Evolutionary conservation across 169 alveolate species (phyloP), one percentile per base, ranked within the genome.

Genomic region (Cryptosporidium andersoni): DNA sequence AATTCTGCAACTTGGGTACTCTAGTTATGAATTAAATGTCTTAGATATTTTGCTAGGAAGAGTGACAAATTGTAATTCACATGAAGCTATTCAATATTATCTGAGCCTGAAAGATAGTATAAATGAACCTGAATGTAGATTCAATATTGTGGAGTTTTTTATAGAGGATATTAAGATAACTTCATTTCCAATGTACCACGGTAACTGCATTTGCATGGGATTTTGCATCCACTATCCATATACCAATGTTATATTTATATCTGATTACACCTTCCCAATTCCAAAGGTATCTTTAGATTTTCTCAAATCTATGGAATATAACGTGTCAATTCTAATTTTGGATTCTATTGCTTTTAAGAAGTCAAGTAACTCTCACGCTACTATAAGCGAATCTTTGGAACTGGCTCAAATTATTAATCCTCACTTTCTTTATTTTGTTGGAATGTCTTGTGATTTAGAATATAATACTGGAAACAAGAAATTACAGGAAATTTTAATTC

Each of bases 251-350:
- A 58, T 74, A 25, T 74, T 58, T 37, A 60, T 74, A 4, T 74
- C 85, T 7, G 85, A 74, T 47, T 74, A 58, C 43, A 74, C 85
- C 12, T 74, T 74, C 51, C 85, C 85, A 55, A 74, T 74, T 66
- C 12, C 60, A 16, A 25, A 43, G 12, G 34, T 48, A 9, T 74
- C 85, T 3, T 2, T 74, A 47, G 74, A 74, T 43, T 74, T 74
- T 43, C 51, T 74, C 16, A 42, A 74, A 25, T 47, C 56, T 6
- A 74, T 62, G 4, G 60, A 47, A 34, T n/a, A 43, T 45, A 47
- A 39, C 1, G 60, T 45, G 34, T 56, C 85, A 16, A 74, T 55
- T 34, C 63, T 74, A 2, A 74, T 74, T 12, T 58, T 74, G 60
- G 85, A 74, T 49, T 74, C 85, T 16, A 74, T 74, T 43, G 55